Evolutionary conservation across 2,329 filamentous ascomycete species (phyloP), one percentile per base, ranked within the genome.

Genomic region (Neobulgaria alba): DNA sequence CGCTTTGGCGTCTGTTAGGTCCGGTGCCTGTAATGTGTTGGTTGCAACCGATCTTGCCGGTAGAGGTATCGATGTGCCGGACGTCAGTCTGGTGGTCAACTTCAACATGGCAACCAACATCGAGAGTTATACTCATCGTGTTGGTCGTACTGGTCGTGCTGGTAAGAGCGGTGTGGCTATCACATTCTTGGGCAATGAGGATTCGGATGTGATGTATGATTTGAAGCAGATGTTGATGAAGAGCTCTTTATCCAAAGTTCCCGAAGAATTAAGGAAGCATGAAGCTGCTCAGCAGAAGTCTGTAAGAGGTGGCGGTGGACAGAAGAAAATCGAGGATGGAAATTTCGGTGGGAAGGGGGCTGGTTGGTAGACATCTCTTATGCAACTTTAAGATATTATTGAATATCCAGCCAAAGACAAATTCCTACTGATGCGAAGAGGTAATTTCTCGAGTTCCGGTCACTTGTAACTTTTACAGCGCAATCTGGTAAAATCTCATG

Each of bases 101-200:
- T 98, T 96, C 76, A 98, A 96, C 71, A 96, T 98, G 92, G 84
- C 92, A 0, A 79, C 68, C 10, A 87, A 72, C 53, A 96, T 98
- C 52, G 92, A 98, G 67, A 83, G 78, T 58, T 98, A 98, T 62
- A 96, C 90, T 2, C 92, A 98, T 71, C 82, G 92, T 67, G 84
- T 98, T 57, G 92, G 92, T 63, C 83, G 92, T 67, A 98, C 92
- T 1, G 92, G 92, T 72, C 84, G 92, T 79, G 92, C 92, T 2
- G 92, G 92, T 47, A 96, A 96, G 76, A 89, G 77, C 53, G 92
- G 92, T 81, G 81, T 95, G 37, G 85, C 92, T 2, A 92, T 98
- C 49, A 98, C 92, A 0, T 98, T 98, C 70, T 64, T 96, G 57
- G 90, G 88, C 44, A 82, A 77, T 53, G 92, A 96, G 65, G 92